Conservation (phyloP, 306 rosid species). For the Acacia crassicarpa region DNA sequence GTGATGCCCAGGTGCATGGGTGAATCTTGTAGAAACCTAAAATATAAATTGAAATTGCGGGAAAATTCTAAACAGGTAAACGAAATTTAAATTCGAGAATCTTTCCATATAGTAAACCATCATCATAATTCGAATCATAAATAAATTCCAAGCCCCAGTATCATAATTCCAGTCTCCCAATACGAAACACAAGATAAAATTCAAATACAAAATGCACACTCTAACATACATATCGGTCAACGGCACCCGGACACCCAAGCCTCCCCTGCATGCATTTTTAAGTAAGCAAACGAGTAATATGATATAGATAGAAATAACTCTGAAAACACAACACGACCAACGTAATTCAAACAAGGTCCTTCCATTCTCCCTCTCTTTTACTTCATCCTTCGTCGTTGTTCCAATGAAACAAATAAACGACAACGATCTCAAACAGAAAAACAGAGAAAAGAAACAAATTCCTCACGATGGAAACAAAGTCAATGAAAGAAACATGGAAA, state of each 20-base stretch:
- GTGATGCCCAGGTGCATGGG: background rate
- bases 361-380: background rate
- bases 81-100: background rate
- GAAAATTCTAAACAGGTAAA: background rate
- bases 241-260: slow-evolving; percentile 15
- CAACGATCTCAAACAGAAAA: background rate
- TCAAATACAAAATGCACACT: slow-evolving; percentile 35
- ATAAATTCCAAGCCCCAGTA: slow-evolving; percentile 7
- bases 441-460: background rate
- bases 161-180: slow-evolving; percentile 27
- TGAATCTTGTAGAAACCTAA: background rate
- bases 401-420: slow-evolving; percentile 2
- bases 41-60: background rate
- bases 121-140: slow-evolving; percentile 12
- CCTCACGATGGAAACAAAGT: background rate
- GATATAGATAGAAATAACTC: background rate
- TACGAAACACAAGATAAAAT: slow-evolving; percentile 14
- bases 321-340: background rate
- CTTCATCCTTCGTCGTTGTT: background rate
- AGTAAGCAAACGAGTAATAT: slow-evolving; percentile 6
- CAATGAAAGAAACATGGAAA: background rate
- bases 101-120: background rate
- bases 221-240: slow-evolving; percentile 25
- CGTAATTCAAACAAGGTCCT: background rate
- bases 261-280: background rate